Evolutionary conservation across 768 basidiomycete genomes (phyloP).

Genomic region (Tephrocybe sp.): DNA sequence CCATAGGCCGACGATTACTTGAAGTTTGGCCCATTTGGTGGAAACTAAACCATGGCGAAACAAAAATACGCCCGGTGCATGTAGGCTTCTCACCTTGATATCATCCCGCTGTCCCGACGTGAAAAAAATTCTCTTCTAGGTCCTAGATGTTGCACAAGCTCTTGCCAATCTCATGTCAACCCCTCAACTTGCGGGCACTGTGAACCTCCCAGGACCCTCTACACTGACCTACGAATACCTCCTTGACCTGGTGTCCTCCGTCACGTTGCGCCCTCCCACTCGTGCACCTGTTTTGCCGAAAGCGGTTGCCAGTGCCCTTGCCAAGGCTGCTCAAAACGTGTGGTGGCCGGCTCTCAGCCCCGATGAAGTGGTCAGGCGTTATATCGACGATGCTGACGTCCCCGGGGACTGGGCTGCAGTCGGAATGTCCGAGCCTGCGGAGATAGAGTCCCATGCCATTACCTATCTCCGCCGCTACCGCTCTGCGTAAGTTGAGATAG

Average conservation of each 20-base stretch:
- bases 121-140: constrained; percentile 41
- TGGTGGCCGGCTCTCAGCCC: constrained; percentile 95
- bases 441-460: constrained; percentile 85
- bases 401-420: constrained; percentile 82
- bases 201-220: constrained; percentile 87
- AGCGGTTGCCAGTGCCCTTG: constrained; percentile 57
- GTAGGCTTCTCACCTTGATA: constrained; percentile 42
- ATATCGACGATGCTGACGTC: constrained; percentile 74
- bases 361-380: constrained; percentile 88
- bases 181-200: constrained; percentile 60
- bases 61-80: constrained; percentile 89
- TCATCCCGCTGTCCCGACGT: constrained; percentile 15
- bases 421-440: constrained; percentile 71
- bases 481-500: constrained; percentile 63
- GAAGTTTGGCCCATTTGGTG: constrained; percentile 90
- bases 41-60: constrained; percentile 88
- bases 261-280: constrained; percentile 76
- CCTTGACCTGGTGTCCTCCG: constrained; percentile 70
- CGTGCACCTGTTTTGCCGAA: constrained; percentile 77
- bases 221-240: constrained; percentile 82
- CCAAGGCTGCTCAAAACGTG: constrained; percentile 57
- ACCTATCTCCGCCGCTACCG: constrained; percentile 88
- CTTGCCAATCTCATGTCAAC: constrained; percentile 72
- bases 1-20: constrained; percentile 12
- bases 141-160: constrained; percentile 91